phyloP scores from a whole-genome alignment of 345 rosid species.

The Moringa oleifera region DNA sequence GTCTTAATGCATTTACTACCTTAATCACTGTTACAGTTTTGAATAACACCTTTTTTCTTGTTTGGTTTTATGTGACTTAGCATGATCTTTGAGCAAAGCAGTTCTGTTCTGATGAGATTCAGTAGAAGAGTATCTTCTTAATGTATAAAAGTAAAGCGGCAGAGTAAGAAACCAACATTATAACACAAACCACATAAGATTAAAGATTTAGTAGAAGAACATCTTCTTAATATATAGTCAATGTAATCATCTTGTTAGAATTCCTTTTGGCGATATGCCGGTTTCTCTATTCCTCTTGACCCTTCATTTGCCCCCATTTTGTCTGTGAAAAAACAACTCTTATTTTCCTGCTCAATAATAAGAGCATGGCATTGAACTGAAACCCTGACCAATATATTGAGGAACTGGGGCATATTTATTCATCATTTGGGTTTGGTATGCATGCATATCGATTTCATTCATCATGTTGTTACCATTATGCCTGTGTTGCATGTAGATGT shows the following conservation, averaged over 20 bases:
- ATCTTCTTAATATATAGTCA: too few relatives aligned
- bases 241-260: background rate
- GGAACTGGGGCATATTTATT: constrained; percentile 1
- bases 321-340: background rate
- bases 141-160: background rate
- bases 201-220: background rate
- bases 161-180: background rate
- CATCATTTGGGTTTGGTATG: background rate
- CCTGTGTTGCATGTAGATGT: constrained; percentile 10
- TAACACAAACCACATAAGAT: background rate
- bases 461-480: background rate
- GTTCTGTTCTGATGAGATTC: background rate
- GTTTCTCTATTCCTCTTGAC: background rate
- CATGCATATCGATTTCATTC: constrained; percentile 12
- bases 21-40: background rate
- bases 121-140: too few relatives aligned
- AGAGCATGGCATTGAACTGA: background rate
- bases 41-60: background rate
- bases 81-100: background rate
- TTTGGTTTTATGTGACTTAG: background rate
- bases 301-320: background rate
- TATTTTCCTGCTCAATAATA: constrained; percentile 4
- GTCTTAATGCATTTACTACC: background rate
- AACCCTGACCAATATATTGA: background rate
- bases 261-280: background rate